Conservation (phyloP, 345 rosid genomes). For the Lumnitzera racemosa region DNA sequence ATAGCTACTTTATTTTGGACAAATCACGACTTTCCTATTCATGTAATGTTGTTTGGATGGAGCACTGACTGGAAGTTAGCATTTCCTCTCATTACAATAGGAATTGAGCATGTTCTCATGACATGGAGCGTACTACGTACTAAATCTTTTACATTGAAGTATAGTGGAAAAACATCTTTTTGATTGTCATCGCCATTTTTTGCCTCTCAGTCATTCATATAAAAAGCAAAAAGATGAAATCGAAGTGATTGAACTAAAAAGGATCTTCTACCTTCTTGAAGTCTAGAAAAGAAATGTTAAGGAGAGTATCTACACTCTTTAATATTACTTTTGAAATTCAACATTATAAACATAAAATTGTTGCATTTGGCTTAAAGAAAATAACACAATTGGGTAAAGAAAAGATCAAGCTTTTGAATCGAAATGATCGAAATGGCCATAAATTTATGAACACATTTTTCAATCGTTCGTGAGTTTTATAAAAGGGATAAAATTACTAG, state of each 20-base stretch:
- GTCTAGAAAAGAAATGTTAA: too few species aligned
- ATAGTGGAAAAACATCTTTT: not conserved
- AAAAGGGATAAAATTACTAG: too few species aligned
- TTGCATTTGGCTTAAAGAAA: too few species aligned
- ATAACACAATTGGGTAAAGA: too few species aligned
- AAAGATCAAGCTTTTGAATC: too few species aligned
- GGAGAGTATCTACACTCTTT: not conserved
- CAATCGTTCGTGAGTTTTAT: too few species aligned
- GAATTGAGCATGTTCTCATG: too few species aligned
- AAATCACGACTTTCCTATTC: slow-evolving; percentile 5
- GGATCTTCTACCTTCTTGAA: not conserved
- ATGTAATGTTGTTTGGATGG: not conserved
- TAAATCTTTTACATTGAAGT: not conserved
- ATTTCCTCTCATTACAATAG: too few species aligned
- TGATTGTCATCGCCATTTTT: not conserved
- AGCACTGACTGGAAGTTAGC: too few species aligned
- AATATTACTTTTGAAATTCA: not conserved
- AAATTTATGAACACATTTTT: too few species aligned
- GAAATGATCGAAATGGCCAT: too few species aligned
- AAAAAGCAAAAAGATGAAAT: not conserved
- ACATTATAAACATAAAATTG: too few species aligned
- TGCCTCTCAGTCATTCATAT: not conserved
- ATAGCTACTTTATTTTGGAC: slow-evolving; percentile 4
- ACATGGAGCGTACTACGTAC: not conserved
- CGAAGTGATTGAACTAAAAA: not conserved